Base-by-base conservation (phyloP, 345 rosid species). In the Citrus maxima region DNA sequence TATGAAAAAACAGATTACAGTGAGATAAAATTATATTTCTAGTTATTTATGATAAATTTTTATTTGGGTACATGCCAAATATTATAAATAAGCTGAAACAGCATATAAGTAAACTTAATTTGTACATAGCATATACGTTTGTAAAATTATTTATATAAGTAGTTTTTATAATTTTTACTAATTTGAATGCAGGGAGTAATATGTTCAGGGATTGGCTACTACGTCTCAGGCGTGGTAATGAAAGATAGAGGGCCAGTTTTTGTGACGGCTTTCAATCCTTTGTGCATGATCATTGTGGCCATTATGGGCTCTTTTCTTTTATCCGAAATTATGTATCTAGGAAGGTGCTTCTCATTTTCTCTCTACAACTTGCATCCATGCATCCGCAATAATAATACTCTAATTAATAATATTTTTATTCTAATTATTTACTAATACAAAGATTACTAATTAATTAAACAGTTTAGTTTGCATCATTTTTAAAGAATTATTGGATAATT, bases 241-340 rank as follows among this genome's bases (percentile, higher is more conserved):
- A 87, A 87, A 72, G 80, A 72, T 70, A 87, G 80, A 77, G 97
- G 97, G 4, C 94, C 97, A 5, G 93, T 90, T 60, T 92, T 89
- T 78, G 93, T 86, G n/a, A 88, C 91, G 51, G 88, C 94, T 49
- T 90, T 92, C 61, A 92, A 83, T 80, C 97, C 94, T 2, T 79
- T 92, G 69, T 71, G 83, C 80, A 88, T 90, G 93, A 85, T 92
- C 64, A 64, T 90, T 0, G 92, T 88, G 58, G 88, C 92, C 22
- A 49, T 89, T 67, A 73, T 90, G 66, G 88, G 94, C 67, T 82
- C 91, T 55, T 80, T 90, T 56, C 49, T 89, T 35, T 79, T 92
- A 63, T 61, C 88, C 1, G 91, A 90, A 67, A 79, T 82, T 42
- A 67, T 86, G 83, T 85, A 79, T 70, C 14, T 89, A 27, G 97